Evolutionary conservation across 352 stramenopile genomes (phyloP), one percentile per base, ranked within the genome.

Genomic region (Phytophthora podocarpi): DNA sequence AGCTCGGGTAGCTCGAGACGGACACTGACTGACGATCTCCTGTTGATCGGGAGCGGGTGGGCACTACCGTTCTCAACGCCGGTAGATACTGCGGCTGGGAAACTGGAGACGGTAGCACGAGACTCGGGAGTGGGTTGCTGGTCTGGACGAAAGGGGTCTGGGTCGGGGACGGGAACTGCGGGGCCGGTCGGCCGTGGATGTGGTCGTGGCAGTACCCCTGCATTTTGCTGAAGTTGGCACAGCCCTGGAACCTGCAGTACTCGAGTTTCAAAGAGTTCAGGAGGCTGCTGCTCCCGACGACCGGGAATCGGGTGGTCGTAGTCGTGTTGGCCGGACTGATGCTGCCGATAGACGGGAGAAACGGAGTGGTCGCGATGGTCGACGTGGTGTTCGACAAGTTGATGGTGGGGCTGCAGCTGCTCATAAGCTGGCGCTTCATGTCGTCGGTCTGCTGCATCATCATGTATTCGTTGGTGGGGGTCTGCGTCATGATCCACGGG

Each of bases 221-320:
- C 76, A 85, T 80, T 61, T 87, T 86, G 62, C 79, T 72, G 39
- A 85, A 83, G 70, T 87, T 85, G 53, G 70, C 63, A 47, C 83
- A 90, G 26, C 78, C 74, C 13, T 74, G 62, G 47, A 78, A 71
- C 28, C 56, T 71, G 57, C 78, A 88, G 52, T 78, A 78, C 45
- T 76, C 74, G 18, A 75, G 53, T 6, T 77, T 75, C 11, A 80
- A 59, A 5, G 79, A 76, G 15, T 74, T 70, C 16, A 85, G 70
- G 7, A 85, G 41, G 27, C 24, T 63, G 42, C 39, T 60, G 10
- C 41, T 39, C 12, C 50, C 36, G 18, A 52, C 46, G 30, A 65
- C 34, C 7, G 64, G 63, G 32, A 80, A 72, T 26, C 58, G 59
- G 15, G 57, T 58, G 15, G 52, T 28, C 0, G 58, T 40, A 4